Evolutionary conservation across 2,329 filamentous ascomycete genomes (phyloP).

Genomic region (Coniella lustricola): DNA sequence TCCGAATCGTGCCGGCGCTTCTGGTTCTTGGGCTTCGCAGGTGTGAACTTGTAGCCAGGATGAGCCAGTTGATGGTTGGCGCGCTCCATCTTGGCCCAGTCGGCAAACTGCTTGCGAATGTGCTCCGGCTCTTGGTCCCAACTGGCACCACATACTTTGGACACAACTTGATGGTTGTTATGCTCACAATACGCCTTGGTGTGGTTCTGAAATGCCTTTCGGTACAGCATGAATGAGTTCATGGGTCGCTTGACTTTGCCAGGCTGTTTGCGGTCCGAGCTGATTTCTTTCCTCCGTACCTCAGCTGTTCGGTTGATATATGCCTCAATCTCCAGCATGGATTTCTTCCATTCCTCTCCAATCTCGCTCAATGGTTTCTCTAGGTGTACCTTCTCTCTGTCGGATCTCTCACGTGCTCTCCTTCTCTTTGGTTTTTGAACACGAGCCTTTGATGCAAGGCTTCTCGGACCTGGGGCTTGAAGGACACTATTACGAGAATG

Average conservation of each 20-base stretch:
- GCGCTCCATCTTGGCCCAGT: conserved; percentile 72
- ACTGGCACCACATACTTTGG: conserved; percentile 74
- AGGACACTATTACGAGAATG: conserved; percentile 30
- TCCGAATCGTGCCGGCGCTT: conserved; percentile 27
- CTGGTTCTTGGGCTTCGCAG: conserved; percentile 56
- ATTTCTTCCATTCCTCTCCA: conserved; percentile 50
- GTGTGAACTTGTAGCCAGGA: conserved; percentile 90
- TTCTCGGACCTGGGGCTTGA: conserved; percentile 15
- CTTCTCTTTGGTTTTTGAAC: conserved; percentile 31
- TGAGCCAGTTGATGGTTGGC: conserved; percentile 79
- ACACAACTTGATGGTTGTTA: conserved; percentile 92
- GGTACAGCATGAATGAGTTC: conserved; percentile 98
- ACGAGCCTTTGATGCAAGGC: conserved; percentile 23
- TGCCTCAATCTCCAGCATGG: conserved; percentile 68
- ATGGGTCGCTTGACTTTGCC: conserved; percentile 86
- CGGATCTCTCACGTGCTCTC: conserved; percentile 34
- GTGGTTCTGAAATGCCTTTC: conserved; percentile 82
- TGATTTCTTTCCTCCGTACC: conserved; percentile 59
- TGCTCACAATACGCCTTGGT: conserved; percentile 74
- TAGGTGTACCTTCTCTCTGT: conserved; percentile 37
- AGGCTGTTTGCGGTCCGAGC: conserved; percentile 52
- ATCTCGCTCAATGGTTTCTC: conserved; percentile 64
- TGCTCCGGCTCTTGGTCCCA: conserved; percentile 76
- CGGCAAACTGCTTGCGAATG: conserved; percentile 68
- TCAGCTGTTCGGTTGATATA: conserved; percentile 70